A percentile compares a stretch with the other conserved stretches of the same genome.
phyloP scores from a whole-genome alignment of 2,329 filamentous ascomycete genomes.

The Botrytis medusae region DNA sequence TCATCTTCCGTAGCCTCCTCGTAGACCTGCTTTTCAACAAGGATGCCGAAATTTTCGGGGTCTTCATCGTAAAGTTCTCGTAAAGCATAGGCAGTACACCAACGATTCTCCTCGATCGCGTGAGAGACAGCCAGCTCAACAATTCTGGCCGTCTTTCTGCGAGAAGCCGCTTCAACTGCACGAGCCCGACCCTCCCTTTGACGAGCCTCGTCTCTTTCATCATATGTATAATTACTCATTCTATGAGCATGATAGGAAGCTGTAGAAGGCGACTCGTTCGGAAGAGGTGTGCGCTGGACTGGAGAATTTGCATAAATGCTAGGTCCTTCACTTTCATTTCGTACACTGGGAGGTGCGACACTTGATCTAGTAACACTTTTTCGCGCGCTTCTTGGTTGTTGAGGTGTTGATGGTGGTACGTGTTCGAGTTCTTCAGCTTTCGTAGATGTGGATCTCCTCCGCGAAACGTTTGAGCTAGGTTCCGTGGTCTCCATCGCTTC shows the following conservation, averaged over 20 bases:
- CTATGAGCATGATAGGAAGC: slow-evolving; percentile 13
- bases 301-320: slow-evolving; percentile 12
- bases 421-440: slow-evolving; percentile 25
- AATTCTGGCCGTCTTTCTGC: slow-evolving; percentile 48
- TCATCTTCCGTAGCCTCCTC: slow-evolving; percentile 54
- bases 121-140: slow-evolving; percentile 59
- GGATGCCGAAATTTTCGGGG: slow-evolving; percentile 50
- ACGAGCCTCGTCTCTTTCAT: slow-evolving; percentile 20
- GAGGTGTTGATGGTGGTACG: slow-evolving; percentile 19
- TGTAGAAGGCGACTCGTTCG: slow-evolving; percentile 17
- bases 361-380: slow-evolving; percentile 28
- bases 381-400: slow-evolving; percentile 26
- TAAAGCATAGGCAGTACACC: slow-evolving; percentile 62
- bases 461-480: slow-evolving; percentile 24
- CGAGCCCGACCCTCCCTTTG: slow-evolving; percentile 25
- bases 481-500: slow-evolving; percentile 34
- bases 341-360: slow-evolving; percentile 17
- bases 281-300: slow-evolving; percentile 14
- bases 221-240: slow-evolving; percentile 20
- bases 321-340: slow-evolving; percentile 20
- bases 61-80: slow-evolving; percentile 61
- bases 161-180: slow-evolving; percentile 30
- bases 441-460: slow-evolving; percentile 26
- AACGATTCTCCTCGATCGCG: slow-evolving; percentile 56
- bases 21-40: slow-evolving; percentile 58